Base-by-base conservation (phyloP, 305 asterid genomes). In the Solanum aculeatissimum region DNA sequence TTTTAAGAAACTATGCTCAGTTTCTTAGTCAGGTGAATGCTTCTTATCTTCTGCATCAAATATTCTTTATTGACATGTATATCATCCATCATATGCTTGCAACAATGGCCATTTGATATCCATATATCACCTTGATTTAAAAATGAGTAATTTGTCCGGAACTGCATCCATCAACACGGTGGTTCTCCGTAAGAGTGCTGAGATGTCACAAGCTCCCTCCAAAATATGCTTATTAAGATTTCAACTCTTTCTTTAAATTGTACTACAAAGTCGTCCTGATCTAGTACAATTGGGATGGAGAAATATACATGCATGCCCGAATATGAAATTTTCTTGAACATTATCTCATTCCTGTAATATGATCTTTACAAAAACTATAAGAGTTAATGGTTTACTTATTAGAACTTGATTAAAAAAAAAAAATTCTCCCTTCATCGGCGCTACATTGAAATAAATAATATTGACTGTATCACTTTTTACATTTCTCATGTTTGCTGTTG, bases 1-100 rank as follows among this genome's bases (percentile, higher is more conserved):
- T 88, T 83, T 87, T 93, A 80, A 89, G 90, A 84, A 89, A 89
- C 55, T 92, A 90, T 84, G 97, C 97, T 51, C 84, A 83, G 53
- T 93, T 92, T 80, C 87, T 95, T 79, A 91, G 89, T 88, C 92
- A 91, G 98, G 99, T 96, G 84, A 77, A 77, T 32, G 63, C 57
- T 51, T 77, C 40, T 9, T n/a, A 42, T 85, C 77, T 27, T 40
- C 65, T 51, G 82, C 82, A 23, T 54, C 40, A 27, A 77, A 51
- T 77, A 12, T 77, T 77, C 82, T 77, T 5, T 29, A 18, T 49
- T 77, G 49, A 11, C 45, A 75, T 12, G 63, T 27, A 16, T 15
- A 49, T 49, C 25, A 77, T 9, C 27, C 25, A 49, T 74, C 18
- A 47, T 49, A 75, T 72, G 12, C 80, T 72, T 43, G 14, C 35